Evolutionary conservation across 495 filamentous ascomycete species (phyloP).

Genomic region (Sabuloglossum arenarium): DNA sequence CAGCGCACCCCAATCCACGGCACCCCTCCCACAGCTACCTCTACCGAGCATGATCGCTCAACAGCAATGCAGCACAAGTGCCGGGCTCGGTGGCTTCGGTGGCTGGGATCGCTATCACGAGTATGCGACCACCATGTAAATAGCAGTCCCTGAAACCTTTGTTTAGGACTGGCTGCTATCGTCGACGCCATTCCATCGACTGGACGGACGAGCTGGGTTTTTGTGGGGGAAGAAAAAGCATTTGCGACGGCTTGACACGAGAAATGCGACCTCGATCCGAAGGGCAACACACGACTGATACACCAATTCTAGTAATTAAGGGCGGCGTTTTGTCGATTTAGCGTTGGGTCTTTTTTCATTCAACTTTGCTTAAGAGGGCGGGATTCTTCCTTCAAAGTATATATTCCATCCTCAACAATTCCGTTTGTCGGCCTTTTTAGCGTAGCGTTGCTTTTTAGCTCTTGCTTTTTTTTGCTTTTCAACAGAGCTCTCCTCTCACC

Average conservation of each 20-base stretch:
- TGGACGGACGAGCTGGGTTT: not conserved
- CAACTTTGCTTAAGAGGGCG: not conserved
- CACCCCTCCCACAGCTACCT: slow-evolving; percentile 44
- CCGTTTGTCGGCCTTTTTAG: not conserved
- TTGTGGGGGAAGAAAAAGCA: not conserved
- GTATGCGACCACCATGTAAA: slow-evolving; percentile 18
- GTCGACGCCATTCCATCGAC: not conserved
- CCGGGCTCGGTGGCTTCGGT: slow-evolving; percentile 47
- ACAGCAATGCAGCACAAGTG: slow-evolving; percentile 59
- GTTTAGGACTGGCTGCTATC: not conserved
- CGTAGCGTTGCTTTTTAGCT: not conserved
- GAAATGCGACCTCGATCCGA: not conserved
- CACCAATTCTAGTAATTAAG: not conserved
- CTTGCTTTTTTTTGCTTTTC: not conserved
- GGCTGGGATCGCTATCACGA: slow-evolving; percentile 44
- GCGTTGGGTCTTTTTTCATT: not conserved
- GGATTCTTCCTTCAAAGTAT: not conserved
- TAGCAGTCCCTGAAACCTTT: not conserved
- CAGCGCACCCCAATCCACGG: slow-evolving; percentile 36
- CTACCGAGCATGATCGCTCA: slow-evolving; percentile 77
- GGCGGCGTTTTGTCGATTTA: not conserved
- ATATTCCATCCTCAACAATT: not conserved
- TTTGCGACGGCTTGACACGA: not conserved
- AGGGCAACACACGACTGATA: not conserved
- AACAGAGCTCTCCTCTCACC: not conserved